Evolutionary conservation across 1,284 basidiomycete genomes (phyloP), one percentile per base, ranked within the genome.

Genomic region (Agaricales sp.): DNA sequence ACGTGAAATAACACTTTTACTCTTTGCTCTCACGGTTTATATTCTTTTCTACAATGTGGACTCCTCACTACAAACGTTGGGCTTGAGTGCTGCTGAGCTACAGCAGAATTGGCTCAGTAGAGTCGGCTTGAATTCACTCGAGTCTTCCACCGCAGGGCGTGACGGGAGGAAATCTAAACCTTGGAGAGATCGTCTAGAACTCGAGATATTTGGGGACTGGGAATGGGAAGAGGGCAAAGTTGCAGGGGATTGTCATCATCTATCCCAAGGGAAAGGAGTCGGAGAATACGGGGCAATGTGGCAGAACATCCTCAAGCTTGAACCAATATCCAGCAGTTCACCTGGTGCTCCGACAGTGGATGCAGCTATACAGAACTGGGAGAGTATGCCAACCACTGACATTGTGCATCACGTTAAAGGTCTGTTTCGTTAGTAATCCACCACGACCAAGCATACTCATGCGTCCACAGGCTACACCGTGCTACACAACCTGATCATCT

Each of bases 401-500:
- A 57, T 82, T 43, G 57, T 79, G 23, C 71, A 71, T 39, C 84
- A 87, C 63, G 67, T 71, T 25, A 73, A 81, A 55, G 83, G 82
- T 85, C 6, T 20, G 51, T 50, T 48, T 11, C 51, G 39, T 50
- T 26, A 14, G 11, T 46, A 44, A 25, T 53, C 51, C 19, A 48
- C 45, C 20, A 22, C 21, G 21, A 19, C 35, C 43, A 39, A 45
- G 23, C 21, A 51, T 45, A 16, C 44, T 11, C 22, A 45, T 19
- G 41, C 20, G 22, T 22, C 52, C 41, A 30, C 58, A 89, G 89
- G 90, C 1, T 89, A 82, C 67, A 90, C 86, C 1, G 76, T 91
- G 39, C 68, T 92, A 49, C 87, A 92, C 56, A 82, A 87, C 52
- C 70, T 90, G 20, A 77, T 85, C 53, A 62, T 87, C 21, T 73